Conservation (phyloP, 1,284 basidiomycete genomes). For the Pseudozyma sp. region DNA sequence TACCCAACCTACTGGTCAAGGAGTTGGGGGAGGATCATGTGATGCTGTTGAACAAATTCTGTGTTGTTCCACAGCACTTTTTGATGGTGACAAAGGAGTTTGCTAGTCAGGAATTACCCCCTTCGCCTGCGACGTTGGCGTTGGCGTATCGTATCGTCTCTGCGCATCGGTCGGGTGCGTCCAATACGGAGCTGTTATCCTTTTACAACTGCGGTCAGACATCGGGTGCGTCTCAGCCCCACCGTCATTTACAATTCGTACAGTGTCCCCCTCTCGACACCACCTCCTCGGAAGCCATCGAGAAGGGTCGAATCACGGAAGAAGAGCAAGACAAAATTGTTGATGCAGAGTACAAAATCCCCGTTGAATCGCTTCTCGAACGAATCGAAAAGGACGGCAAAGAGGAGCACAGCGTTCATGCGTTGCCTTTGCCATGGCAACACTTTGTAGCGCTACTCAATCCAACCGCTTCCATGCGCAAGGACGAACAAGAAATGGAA, state of each 20-base stretch:
- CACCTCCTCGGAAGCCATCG: constrained; percentile 8
- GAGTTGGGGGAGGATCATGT: constrained; percentile 51
- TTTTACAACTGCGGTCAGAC: constrained; percentile 67
- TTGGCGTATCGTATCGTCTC: constrained; percentile 57
- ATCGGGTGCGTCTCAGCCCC: constrained; percentile 62
- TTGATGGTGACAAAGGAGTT: constrained; percentile 64
- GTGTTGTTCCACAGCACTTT: constrained; percentile 65
- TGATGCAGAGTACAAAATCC: constrained; percentile 41
- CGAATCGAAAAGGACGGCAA: constrained; percentile 62
- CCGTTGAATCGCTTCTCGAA: constrained; percentile 59
- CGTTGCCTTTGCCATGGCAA: constrained; percentile 64
- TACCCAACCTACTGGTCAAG: constrained; percentile 61
- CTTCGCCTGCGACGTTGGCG: constrained; percentile 54
- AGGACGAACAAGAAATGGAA: constrained; percentile 26
- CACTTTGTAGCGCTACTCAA: constrained; percentile 64
- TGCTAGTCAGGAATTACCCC: constrained; percentile 61
- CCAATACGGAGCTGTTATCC: constrained; percentile 46
- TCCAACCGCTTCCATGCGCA: constrained; percentile 14
- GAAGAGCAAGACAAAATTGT: constrained; percentile 36
- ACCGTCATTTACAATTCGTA: constrained; percentile 65
- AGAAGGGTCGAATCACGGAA: background rate
- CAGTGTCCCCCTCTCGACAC: constrained; percentile 46
- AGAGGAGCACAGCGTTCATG: constrained; percentile 56
- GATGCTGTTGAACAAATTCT: constrained; percentile 66
- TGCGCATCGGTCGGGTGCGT: constrained; percentile 16